Evolutionary conservation across 148 eudicot species (phyloP).

Genomic region (Rhododendron vialii): DNA sequence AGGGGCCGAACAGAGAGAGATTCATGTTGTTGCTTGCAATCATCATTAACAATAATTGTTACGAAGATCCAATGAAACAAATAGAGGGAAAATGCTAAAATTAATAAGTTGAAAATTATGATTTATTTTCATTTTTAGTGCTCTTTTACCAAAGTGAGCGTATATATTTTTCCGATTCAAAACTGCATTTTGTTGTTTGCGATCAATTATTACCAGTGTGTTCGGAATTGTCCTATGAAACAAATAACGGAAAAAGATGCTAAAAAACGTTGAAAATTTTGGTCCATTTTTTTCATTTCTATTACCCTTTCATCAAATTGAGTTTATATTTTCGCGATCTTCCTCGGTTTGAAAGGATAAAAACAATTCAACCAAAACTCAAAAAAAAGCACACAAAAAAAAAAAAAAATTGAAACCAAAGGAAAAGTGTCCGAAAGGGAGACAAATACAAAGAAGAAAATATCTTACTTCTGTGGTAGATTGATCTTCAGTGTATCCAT

Average conservation of each 20-base stretch:
- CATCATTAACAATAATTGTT: background rate
- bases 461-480: constrained; percentile 21
- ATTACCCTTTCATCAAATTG: background rate
- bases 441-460: background rate
- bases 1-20: background rate
- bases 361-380: background rate
- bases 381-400: background rate
- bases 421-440: background rate
- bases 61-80: background rate
- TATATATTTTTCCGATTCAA: too few species aligned
- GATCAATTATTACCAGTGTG: background rate
- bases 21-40: background rate
- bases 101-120: background rate
- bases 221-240: background rate
- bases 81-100: background rate
- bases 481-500: constrained; percentile 19
- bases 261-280: background rate
- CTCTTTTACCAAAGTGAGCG: too few species aligned
- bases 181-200: background rate
- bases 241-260: background rate
- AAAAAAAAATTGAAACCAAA: background rate
- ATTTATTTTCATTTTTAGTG: too few species aligned
- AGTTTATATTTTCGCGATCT: background rate
- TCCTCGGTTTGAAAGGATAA: background rate
- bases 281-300: background rate